A percentile compares a stretch with the other conserved stretches of the same genome.
These are phyloP conservation scores for Colletotrichum sojae DNA, from an alignment of 2,329 filamentous ascomycete species.

Conservation along the genomic window DNA sequence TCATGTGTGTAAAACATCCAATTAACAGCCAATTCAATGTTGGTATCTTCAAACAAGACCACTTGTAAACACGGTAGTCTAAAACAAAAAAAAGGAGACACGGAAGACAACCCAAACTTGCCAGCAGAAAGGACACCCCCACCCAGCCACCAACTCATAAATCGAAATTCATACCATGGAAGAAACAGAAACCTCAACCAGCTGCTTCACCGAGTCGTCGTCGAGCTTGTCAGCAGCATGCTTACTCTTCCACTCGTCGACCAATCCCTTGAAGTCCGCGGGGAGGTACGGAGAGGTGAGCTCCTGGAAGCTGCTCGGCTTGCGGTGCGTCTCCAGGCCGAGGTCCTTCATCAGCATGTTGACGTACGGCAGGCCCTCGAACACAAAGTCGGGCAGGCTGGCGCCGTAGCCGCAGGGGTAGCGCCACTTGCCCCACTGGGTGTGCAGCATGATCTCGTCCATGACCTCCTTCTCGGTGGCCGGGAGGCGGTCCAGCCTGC, in stretches of 20 bases:
- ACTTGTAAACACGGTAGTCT: no score
- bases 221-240: slow-evolving; percentile 6
- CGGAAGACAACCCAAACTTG: no score
- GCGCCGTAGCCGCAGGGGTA: slow-evolving; percentile 66
- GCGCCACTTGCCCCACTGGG: slow-evolving; percentile 68
- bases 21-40: no score
- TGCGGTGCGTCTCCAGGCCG: slow-evolving; percentile 40
- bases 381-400: slow-evolving; percentile 68
- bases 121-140: not conserved
- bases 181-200: not conserved
- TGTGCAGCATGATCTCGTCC: slow-evolving; percentile 63
- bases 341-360: slow-evolving; percentile 45
- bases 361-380: slow-evolving; percentile 71
- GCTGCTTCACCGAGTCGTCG: not conserved
- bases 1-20: no score
- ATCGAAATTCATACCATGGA: not conserved
- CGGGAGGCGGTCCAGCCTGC: slow-evolving; percentile 54
- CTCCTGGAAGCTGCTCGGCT: slow-evolving; percentile 37
- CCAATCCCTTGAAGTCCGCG: slow-evolving; percentile 15
- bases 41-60: no score
- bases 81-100: no score
- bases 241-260: slow-evolving; percentile 24
- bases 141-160: not conserved
- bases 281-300: slow-evolving; percentile 29
- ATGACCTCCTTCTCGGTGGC: slow-evolving; percentile 50